Conservation (phyloP, 495 filamentous ascomycete genomes). For the Beverwykella pulmonaria region DNA sequence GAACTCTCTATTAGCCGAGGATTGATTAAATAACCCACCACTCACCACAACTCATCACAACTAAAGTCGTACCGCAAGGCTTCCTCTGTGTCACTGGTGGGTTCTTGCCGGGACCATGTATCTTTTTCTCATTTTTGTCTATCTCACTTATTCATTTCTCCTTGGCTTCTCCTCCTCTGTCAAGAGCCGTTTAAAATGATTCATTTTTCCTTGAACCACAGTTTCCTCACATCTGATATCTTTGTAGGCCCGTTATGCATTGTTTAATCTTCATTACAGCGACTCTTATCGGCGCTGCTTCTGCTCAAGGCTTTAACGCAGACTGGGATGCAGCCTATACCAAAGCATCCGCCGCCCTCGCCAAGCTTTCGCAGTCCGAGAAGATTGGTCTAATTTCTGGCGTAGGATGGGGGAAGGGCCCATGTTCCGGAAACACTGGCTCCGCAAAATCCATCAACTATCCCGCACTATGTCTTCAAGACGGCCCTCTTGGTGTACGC, state of each 20-base stretch:
- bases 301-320: background rate
- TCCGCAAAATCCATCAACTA: conserved; percentile 7
- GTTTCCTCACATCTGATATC: background rate
- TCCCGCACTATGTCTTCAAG: background rate
- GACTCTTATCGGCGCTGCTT: background rate
- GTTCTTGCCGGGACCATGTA: background rate
- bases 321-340: background rate
- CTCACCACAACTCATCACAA: background rate
- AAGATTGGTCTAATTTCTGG: background rate
- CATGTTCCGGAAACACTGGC: background rate
- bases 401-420: background rate
- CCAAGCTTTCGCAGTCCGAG: background rate
- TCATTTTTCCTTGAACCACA: background rate
- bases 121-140: background rate
- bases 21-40: conserved; percentile 8
- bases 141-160: background rate
- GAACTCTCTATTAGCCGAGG: background rate
- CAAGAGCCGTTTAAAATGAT: background rate
- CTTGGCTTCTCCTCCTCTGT: background rate
- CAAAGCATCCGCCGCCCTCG: background rate
- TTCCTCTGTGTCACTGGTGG: background rate
- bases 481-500: background rate
- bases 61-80: background rate
- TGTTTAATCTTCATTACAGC: background rate
- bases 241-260: background rate